Percentiles rank a stretch among this genome's conserved stretches.
Conservation (phyloP, 345 rosid species). For the Populus nigra region DNA sequence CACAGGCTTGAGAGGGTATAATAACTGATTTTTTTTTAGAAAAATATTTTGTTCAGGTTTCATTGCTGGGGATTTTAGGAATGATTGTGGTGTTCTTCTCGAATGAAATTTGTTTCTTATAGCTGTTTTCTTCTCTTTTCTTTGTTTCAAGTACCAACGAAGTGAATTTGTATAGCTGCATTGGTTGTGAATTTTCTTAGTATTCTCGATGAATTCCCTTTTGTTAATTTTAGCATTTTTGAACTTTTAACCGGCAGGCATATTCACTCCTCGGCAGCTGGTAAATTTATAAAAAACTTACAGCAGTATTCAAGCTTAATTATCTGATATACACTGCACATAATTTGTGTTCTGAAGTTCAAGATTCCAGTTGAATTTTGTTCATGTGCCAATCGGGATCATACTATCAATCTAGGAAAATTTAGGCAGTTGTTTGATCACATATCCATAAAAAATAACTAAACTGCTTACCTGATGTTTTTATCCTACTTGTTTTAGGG, state of each 20-base stretch:
- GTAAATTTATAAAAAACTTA: neutral
- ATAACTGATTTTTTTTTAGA: neutral
- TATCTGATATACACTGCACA: neutral
- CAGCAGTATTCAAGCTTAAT: neutral
- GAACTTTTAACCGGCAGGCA: neutral
- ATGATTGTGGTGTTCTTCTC: neutral
- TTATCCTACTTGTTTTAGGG: neutral
- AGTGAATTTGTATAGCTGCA: neutral
- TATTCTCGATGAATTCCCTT: neutral
- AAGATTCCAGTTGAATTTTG: neutral
- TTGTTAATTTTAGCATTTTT: neutral
- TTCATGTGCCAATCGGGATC: neutral
- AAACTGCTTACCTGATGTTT: neutral
- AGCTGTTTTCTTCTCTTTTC: neutral
- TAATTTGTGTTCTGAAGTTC: neutral
- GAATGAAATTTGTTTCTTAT: neutral
- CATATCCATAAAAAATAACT: neutral
- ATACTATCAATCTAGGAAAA: neutral
- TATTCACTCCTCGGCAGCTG: neutral
- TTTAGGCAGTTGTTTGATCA: neutral
- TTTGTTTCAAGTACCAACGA: neutral
- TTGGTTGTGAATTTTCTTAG: neutral
- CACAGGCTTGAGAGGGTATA: slow-evolving; percentile 77
- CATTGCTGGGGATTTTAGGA: slow-evolving; percentile 3
- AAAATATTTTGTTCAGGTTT: neutral